Evolutionary conservation across 495 filamentous ascomycete genomes (phyloP).

Genomic region (Astrocystis sublimbata): DNA sequence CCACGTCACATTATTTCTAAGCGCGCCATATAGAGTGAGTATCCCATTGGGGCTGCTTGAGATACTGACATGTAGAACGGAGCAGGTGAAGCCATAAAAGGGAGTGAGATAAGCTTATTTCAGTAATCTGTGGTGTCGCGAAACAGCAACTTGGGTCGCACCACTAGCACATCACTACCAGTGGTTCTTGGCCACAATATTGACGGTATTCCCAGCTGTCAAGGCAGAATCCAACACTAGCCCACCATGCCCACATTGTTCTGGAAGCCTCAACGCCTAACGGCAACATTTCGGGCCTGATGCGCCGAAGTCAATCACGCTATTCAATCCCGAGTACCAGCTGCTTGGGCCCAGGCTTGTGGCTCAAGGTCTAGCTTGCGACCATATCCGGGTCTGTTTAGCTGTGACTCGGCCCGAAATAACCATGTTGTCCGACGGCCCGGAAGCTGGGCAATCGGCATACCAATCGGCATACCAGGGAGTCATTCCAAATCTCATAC

Average conservation of each 20-base stretch:
- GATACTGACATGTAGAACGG: no score
- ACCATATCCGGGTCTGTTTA: background rate
- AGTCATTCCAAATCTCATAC: background rate
- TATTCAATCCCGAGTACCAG: background rate
- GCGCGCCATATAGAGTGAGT: background rate
- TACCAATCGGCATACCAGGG: no score
- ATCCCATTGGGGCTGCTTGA: no score
- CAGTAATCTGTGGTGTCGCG: no score
- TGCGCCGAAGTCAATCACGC: background rate
- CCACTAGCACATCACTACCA: no score
- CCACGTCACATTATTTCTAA: background rate
- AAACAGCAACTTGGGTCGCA: no score
- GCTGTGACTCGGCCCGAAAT: slow-evolving; percentile 12
- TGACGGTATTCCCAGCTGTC: background rate
- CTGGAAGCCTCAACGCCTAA: background rate
- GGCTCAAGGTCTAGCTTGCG: background rate
- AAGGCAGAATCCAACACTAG: background rate
- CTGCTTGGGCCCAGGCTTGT: background rate
- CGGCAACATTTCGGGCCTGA: background rate
- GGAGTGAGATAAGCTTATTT: no score
- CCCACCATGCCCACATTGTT: background rate
- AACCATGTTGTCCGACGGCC: background rate
- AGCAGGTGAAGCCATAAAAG: no score
- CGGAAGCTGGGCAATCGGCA: no score
- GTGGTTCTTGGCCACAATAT: no score